Evolutionary conservation across 805 yeast species (phyloP), one percentile per base, ranked within the genome.

Genomic region (Hanseniaspora meyeri): DNA sequence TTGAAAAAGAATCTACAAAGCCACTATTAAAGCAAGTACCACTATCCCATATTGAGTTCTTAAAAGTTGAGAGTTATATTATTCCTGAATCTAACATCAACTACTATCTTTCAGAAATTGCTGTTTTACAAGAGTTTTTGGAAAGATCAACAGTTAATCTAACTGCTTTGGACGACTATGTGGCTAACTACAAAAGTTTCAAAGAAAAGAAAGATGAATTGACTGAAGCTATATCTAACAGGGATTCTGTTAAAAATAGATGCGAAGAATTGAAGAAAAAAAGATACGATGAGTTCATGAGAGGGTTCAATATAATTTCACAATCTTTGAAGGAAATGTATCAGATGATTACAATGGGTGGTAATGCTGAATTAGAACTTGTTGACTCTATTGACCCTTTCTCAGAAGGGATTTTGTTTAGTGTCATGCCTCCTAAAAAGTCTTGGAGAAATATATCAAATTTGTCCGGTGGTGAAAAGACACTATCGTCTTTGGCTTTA

Each of bases 401-500:
- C 65, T 82, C 96, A 0, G 98, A 93, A 70, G 99, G 99, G 36
- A 90, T 93, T 40, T 72, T 90, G 43, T 93, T 93, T 69, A 86
- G 96, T 68, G 98, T 93, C 6, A 93, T 93, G 98, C 99, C 99
- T 1, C 99, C 99, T 0, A 91, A 89, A 72, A 93, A 93, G 68
- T 83, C 95, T 40, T 93, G 99, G 99, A 85, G 86, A 66, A 93
- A 93, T 64, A 93, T 93, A 55, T 81, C 95, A 19, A 93, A 93
- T 64, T 72, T 93, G 57, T 89, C 97, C 2, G 99, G 99, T 62
- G 99, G 99, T 61, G 99, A 93, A 64, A 93, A 93, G 70, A 93
- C 99, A 0, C 76, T 93, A 60, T 85, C 95, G 63, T 91, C 97
- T 0, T 75, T 93, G 64, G 97, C 98, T 0, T 74, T 93, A 62